A percentile compares a stretch with the other conserved stretches of the same genome.
phyloP scores from a whole-genome alignment of 164 flowering plant species.

The Vitis vinifera region ASM3070453v1 NC_081812.1:13214001-13214500 shows the following conservation, averaged over 20 bases:
- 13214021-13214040: neutral
- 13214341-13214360: slow-evolving; percentile 79
- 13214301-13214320: slow-evolving; percentile 57
- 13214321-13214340: slow-evolving; percentile 80
- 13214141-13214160: slow-evolving; percentile 78
- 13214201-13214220: slow-evolving; percentile 43
- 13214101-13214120: slow-evolving; percentile 73
- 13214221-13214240: slow-evolving; percentile 67
- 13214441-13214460: no score
- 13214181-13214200: slow-evolving; percentile 39
- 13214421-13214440: no score
- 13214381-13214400: neutral
- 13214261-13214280: slow-evolving; percentile 72
- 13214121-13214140: slow-evolving; percentile 64
- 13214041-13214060: neutral
- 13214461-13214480: neutral
- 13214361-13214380: slow-evolving; percentile 39
- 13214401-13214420: neutral
- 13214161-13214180: slow-evolving; percentile 70
- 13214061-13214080: slow-evolving; percentile 61
- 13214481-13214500: neutral
- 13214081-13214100: slow-evolving; percentile 48
- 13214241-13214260: slow-evolving; percentile 72
- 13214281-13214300: slow-evolving; percentile 67
- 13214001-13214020: neutral